A percentile compares a stretch with the other conserved stretches of the same genome.
phyloP scores from a whole-genome alignment of 345 rosid genomes.

The Raphanus sativus region DNA sequence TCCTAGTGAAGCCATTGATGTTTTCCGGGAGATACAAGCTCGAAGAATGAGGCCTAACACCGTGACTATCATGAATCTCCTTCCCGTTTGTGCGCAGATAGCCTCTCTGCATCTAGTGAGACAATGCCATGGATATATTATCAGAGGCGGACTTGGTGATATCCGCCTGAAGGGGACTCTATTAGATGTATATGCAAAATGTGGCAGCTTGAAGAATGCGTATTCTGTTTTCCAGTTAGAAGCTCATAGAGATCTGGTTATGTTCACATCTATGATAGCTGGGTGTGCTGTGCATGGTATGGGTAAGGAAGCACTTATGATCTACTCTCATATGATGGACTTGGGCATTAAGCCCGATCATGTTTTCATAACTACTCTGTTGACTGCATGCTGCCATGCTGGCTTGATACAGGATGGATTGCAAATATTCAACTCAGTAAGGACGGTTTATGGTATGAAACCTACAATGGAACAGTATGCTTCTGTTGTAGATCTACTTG shows the following conservation, averaged over 20 bases:
- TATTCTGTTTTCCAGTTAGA: conserved; percentile 55
- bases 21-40: conserved; percentile 56
- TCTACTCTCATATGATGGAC: conserved; percentile 59
- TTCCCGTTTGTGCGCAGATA: conserved; percentile 63
- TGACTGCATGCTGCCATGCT: conserved; percentile 79
- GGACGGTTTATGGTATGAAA: conserved; percentile 49
- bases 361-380: conserved; percentile 63
- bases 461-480: conserved; percentile 77
- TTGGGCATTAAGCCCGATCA: conserved; percentile 69
- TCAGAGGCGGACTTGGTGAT: conserved; percentile 60
- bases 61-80: conserved; percentile 70
- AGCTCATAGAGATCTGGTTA: conserved; percentile 60
- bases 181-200: conserved; percentile 76
- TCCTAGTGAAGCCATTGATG: conserved; percentile 52
- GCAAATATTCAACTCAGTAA: conserved; percentile 56
- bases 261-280: conserved; percentile 75
- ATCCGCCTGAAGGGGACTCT: conserved; percentile 60
- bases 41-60: conserved; percentile 70
- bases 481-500: conserved; percentile 80
- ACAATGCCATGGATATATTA: conserved; percentile 74
- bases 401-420: conserved; percentile 75
- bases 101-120: conserved; percentile 61
- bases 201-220: conserved; percentile 62
- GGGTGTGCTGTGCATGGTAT: conserved; percentile 85
- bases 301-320: conserved; percentile 74